Base-by-base conservation (phyloP, 2,329 filamentous ascomycete genomes). In the Botrytis hyacinthi region DNA sequence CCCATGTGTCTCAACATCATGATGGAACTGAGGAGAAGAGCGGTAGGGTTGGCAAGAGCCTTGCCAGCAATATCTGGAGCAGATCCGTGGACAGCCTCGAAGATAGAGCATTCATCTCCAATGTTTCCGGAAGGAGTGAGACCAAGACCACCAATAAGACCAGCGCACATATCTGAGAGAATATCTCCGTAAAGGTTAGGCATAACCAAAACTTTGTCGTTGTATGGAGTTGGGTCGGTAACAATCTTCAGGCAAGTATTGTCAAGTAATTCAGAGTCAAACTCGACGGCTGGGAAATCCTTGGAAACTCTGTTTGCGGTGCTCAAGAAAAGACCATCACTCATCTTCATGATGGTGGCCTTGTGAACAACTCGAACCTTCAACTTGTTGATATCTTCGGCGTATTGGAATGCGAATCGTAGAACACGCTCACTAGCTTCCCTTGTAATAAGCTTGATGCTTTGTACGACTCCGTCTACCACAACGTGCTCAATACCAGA, bases 321-420 rank as follows among this genome's bases (percentile, higher is more conserved):
- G 84, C 89, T 93, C 79, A 99, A 89, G 91, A 99, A 99, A 76
- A 99, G 93, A 86, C 96, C 96, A 84, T 99, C 96, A 83, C 92
- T 95, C 93, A 98, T 97, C 91, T 99, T 99, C 96, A 99, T 99
- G 87, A 99, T 99, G 82, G 96, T 98, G 84, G 96, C 96, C 90
- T 99, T 99, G 92, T 99, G 96, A 77, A 98, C 95, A 75, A 94
- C 95, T 82, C 95, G 94, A 81, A 98, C 95, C 92, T 98, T 98
- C 83, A 91, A 95, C 88, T 93, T 93, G 85, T 95, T 94, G 82
- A 98, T 92, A 80, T 93, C 90, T 84, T 96, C 89, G 79, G 96
- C 96, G 84, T 99, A 94, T 87, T 99, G 95, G 91, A 99, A 99
- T 81, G 97, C 96, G 84, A 94, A 99, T 82, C 95, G 92, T 78